phyloP scores from a whole-genome alignment of 345 rosid genomes.

The Laguncularia racemosa region DNA sequence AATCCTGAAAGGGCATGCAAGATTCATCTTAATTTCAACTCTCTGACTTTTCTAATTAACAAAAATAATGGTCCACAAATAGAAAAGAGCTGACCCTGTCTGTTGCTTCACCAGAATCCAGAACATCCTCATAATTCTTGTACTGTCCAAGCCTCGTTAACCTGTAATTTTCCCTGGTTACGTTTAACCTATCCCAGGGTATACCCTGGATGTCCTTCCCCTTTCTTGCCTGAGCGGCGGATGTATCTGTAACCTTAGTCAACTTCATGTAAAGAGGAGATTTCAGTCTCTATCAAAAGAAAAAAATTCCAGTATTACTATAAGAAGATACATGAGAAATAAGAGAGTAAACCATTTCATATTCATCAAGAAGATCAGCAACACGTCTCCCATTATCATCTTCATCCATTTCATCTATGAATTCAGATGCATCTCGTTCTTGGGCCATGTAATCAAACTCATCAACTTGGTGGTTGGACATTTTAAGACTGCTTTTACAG shows the following conservation, averaged over 20 bases:
- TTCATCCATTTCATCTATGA: slow-evolving; percentile 25
- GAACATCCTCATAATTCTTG: slow-evolving; percentile 49
- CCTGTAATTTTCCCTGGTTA: slow-evolving; percentile 48
- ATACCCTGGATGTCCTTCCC: slow-evolving; percentile 72
- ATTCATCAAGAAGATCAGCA: slow-evolving; percentile 20
- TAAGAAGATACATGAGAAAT: neutral
- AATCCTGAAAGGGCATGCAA: slow-evolving; percentile 7
- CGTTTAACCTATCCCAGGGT: slow-evolving; percentile 57
- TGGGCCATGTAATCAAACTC: slow-evolving; percentile 19
- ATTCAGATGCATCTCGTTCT: slow-evolving; percentile 22
- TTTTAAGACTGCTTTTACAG: slow-evolving; percentile 7
- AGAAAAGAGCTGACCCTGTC: slow-evolving; percentile 28
- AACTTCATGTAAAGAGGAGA: slow-evolving; percentile 13
- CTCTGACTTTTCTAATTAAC: neutral
- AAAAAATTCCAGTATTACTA: neutral
- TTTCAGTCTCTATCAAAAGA: neutral
- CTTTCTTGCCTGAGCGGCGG: slow-evolving; percentile 43
- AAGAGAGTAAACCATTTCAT: slow-evolving; percentile 22
- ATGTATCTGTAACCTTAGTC: slow-evolving; percentile 39
- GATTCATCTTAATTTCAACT: neutral
- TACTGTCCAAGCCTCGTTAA: slow-evolving; percentile 59
- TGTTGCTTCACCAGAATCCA: slow-evolving; percentile 30
- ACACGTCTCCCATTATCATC: slow-evolving; percentile 14
- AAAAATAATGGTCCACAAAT: neutral
- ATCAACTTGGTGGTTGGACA: slow-evolving; percentile 24